These are phyloP conservation scores for Kluyveromyces siamensis DNA, from an alignment of 805 yeast species.

Conservation along the genomic window DNA sequence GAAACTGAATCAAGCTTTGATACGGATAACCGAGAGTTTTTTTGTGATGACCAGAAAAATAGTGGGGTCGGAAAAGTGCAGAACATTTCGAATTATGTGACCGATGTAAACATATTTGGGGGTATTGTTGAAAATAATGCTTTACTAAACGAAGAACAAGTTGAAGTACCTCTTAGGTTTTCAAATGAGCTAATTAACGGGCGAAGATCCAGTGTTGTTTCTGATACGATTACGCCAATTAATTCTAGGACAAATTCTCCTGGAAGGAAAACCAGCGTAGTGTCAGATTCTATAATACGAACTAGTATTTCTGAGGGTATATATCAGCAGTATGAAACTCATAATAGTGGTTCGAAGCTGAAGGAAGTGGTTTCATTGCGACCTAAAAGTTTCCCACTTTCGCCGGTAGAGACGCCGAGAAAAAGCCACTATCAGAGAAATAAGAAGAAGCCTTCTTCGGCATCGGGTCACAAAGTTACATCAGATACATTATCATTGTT, in stretches of 20 bases:
- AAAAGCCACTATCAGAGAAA: not conserved
- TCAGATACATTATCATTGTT: not conserved
- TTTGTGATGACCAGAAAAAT: not conserved
- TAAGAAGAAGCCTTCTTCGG: not conserved
- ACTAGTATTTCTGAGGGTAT: not conserved
- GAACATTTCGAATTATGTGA: not conserved
- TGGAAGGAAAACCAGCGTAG: not conserved
- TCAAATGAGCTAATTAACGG: not conserved
- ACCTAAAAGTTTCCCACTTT: not conserved
- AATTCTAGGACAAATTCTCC: slow-evolving; percentile 1
- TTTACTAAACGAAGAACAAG: too few species aligned
- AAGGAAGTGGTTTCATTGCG: not conserved
- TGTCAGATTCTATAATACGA: not conserved
- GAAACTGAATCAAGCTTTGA: not conserved
- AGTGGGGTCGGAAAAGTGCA: not conserved
- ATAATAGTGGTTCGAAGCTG: not conserved
- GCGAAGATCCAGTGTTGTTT: not conserved
- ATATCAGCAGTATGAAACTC: not conserved
- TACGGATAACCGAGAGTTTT: not conserved
- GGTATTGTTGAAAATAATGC: not conserved
- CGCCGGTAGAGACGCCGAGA: not conserved
- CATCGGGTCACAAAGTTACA: not conserved
- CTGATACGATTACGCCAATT: slow-evolving; percentile 1
- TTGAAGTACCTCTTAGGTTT: not conserved
- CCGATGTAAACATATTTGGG: not conserved